These are phyloP conservation scores for Oidiodendron maius DNA, from an alignment of 495 filamentous ascomycete species.

Conservation along the genomic window DNA sequence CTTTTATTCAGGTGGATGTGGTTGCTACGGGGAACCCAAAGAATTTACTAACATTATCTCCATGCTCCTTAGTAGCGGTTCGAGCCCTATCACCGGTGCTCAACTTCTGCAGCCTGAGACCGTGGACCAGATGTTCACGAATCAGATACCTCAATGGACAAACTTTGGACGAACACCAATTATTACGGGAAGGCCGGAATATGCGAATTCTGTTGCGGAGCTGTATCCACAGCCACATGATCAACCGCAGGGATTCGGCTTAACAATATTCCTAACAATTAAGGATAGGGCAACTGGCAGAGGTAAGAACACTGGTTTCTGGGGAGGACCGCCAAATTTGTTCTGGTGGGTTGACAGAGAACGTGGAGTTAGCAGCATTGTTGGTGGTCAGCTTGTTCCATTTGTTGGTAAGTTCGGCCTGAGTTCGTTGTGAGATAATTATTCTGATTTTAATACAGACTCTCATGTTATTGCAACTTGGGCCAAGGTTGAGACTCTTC, in stretches of 20 bases:
- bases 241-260: conserved; percentile 53
- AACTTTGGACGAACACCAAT: conserved; percentile 39
- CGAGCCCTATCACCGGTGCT: conserved; percentile 36
- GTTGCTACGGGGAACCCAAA: conserved; percentile 43
- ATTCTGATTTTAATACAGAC: too few relatives aligned
- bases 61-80: conserved; percentile 44
- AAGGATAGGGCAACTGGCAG: conserved; percentile 40
- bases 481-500: too few relatives aligned
- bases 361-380: conserved; percentile 51
- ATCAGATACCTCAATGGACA: conserved; percentile 52
- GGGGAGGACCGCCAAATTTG: conserved; percentile 55
- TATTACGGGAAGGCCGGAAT: conserved; percentile 42
- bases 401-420: conserved; percentile 32
- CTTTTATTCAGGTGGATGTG: conserved; percentile 52
- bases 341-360: conserved; percentile 59
- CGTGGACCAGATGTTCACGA: conserved; percentile 52
- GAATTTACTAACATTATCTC: conserved; percentile 48
- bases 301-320: conserved; percentile 39
- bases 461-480: too few relatives aligned
- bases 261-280: conserved; percentile 47
- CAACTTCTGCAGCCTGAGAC: conserved; percentile 44
- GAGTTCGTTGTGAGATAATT: too few relatives aligned
- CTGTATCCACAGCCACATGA: conserved; percentile 44
- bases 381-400: conserved; percentile 53
- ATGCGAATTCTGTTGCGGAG: conserved; percentile 37